phyloP scores from a whole-genome alignment of 805 yeast genomes.

The Saccharomycopsis sp. region DNA sequence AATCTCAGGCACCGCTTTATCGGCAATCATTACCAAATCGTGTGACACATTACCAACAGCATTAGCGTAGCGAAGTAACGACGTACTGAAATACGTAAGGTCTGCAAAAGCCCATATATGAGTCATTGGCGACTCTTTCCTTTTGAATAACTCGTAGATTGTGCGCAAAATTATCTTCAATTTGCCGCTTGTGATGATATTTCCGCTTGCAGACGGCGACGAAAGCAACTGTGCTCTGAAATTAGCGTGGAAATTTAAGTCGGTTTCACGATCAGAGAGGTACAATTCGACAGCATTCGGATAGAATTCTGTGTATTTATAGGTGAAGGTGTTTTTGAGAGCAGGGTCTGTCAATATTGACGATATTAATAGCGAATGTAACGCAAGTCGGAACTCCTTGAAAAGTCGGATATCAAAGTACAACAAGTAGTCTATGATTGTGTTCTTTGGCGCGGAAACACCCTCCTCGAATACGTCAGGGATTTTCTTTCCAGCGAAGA shows the following conservation, averaged over 20 bases:
- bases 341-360: conserved; percentile 45
- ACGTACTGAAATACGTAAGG: background rate
- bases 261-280: conserved; percentile 78
- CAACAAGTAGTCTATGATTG: conserved; percentile 34
- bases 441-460: background rate
- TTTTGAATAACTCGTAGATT: conserved; percentile 37
- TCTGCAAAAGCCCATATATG: background rate
- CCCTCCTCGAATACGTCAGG: background rate
- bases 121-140: background rate
- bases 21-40: conserved; percentile 3
- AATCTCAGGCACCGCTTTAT: conserved; percentile 2
- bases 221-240: conserved; percentile 85
- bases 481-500: background rate
- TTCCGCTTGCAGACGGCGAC: conserved; percentile 71
- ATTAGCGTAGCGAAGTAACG: background rate
- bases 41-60: background rate
- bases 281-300: conserved; percentile 3
- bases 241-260: conserved; percentile 63
- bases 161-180: conserved; percentile 44
- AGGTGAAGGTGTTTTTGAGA: conserved; percentile 30
- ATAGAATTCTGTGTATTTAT: conserved; percentile 4
- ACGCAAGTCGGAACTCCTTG: conserved; percentile 41
- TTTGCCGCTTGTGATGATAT: conserved; percentile 34
- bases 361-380: conserved; percentile 48
- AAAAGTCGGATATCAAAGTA: conserved; percentile 54